Conservation (phyloP, 257 asterid species). For the Scutellaria baicalensis region DNA sequence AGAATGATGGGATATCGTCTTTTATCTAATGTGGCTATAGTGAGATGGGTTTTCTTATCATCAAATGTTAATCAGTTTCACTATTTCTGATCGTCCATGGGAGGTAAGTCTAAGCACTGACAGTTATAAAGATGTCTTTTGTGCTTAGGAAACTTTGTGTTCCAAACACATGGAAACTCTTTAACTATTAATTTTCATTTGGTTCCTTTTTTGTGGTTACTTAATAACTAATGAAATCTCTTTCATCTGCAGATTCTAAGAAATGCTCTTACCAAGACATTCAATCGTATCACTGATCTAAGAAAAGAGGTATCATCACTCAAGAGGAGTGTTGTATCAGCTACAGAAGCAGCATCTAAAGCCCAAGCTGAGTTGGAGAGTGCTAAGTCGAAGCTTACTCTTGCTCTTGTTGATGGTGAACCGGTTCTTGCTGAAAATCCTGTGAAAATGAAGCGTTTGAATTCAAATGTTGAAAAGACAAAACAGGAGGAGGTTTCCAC, state of each 20-base stretch:
- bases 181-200: background rate
- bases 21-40: constrained; percentile 83
- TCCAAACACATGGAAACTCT: background rate
- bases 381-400: constrained; percentile 69
- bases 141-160: background rate
- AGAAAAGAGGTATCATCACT: constrained; percentile 76
- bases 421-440: constrained; percentile 95
- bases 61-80: constrained; percentile 69
- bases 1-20: constrained; percentile 99
- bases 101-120: constrained; percentile 48
- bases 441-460: constrained; percentile 79
- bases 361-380: constrained; percentile 70
- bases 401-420: constrained; percentile 83
- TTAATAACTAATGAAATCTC: constrained; percentile 7
- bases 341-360: constrained; percentile 64
- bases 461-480: constrained; percentile 58
- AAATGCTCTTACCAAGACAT: constrained; percentile 82
- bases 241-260: constrained; percentile 55
- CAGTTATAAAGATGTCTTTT: background rate
- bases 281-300: constrained; percentile 82
- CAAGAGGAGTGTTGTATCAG: constrained; percentile 48
- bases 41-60: constrained; percentile 89
- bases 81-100: constrained; percentile 87
- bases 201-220: background rate
- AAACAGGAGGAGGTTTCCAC: constrained; percentile 60